A percentile compares a stretch with the other conserved stretches of the same genome.
phyloP scores from a whole-genome alignment of 2,329 filamentous ascomycete species.

The Neoscytalidium dimidiatum region DNA sequence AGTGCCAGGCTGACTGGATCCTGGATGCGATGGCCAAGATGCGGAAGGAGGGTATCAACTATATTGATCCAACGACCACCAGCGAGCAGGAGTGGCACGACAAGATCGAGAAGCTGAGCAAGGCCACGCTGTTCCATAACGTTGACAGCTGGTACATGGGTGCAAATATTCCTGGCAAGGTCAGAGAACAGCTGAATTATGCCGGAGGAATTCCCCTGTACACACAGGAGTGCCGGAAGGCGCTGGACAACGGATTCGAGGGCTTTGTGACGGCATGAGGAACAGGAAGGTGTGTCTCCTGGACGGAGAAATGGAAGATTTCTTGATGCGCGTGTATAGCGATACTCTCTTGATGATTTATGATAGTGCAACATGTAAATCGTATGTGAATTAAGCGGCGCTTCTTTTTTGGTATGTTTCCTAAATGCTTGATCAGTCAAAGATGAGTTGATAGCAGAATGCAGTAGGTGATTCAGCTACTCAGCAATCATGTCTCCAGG shows the following conservation, averaged over 20 bases:
- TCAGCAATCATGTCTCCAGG: too few species aligned
- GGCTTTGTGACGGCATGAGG: slow-evolving; percentile 30
- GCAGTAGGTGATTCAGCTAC: too few species aligned
- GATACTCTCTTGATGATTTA: too few species aligned
- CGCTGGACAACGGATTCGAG: slow-evolving; percentile 38
- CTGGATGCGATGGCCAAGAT: slow-evolving; percentile 38
- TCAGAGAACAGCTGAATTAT: slow-evolving; percentile 47
- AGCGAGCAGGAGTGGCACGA: slow-evolving; percentile 43
- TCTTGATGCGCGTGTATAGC: too few species aligned
- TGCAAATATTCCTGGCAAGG: slow-evolving; percentile 49
- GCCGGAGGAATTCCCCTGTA: slow-evolving; percentile 46
- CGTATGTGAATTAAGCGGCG: too few species aligned
- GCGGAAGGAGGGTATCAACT: slow-evolving; percentile 29
- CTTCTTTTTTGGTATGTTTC: too few species aligned
- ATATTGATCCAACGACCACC: slow-evolving; percentile 39
- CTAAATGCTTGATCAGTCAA: too few species aligned
- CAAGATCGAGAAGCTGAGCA: slow-evolving; percentile 42
- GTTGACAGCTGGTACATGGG: slow-evolving; percentile 48
- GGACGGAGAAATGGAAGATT: background rate
- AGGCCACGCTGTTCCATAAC: slow-evolving; percentile 44
- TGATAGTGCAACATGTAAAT: too few species aligned
- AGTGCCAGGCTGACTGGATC: slow-evolving; percentile 43
- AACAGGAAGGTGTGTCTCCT: background rate
- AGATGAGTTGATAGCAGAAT: too few species aligned
- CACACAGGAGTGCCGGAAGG: slow-evolving; percentile 40